These are phyloP conservation scores for Gloeopeniophorella convolvens DNA, from an alignment of 768 basidiomycete genomes.

Conservation along the genomic window DNA sequence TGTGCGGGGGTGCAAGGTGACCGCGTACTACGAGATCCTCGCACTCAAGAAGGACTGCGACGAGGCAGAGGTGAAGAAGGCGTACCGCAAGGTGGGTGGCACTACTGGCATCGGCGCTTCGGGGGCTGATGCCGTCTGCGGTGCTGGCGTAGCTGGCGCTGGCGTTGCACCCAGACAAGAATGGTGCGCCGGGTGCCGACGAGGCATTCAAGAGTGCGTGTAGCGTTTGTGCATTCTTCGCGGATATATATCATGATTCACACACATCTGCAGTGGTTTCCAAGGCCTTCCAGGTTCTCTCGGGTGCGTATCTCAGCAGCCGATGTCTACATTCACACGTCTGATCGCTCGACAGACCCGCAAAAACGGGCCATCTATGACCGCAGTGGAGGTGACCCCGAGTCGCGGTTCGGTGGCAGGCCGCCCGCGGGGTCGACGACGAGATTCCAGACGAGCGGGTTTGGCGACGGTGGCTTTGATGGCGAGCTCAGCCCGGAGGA, in stretches of 20 bases:
- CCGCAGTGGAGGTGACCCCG: constrained; percentile 81
- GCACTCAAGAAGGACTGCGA: constrained; percentile 73
- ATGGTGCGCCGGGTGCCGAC: constrained; percentile 95
- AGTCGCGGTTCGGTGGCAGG: constrained; percentile 71
- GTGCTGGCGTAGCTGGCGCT: constrained; percentile 70
- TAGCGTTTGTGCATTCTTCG: constrained; percentile 9
- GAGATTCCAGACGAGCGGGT: constrained; percentile 45
- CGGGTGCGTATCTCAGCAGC: constrained; percentile 40
- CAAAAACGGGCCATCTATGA: constrained; percentile 89
- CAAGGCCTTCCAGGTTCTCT: constrained; percentile 93
- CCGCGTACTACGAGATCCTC: constrained; percentile 92
- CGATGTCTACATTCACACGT: constrained; percentile 1
- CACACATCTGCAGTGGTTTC: constrained; percentile 69
- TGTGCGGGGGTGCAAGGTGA: constrained; percentile 77
- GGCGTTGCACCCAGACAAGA: constrained; percentile 87
- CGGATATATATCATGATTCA: constrained; percentile 11
- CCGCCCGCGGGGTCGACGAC: constrained; percentile 36
- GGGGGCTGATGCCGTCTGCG: not conserved
- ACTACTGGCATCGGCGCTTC: not conserved
- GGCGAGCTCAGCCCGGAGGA: constrained; percentile 93
- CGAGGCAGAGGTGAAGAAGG: constrained; percentile 84
- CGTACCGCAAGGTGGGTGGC: constrained; percentile 81
- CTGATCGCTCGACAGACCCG: constrained; percentile 43
- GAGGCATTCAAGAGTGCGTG: constrained; percentile 94
- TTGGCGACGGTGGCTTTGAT: constrained; percentile 49